phyloP scores from a whole-genome alignment of 2,329 filamentous ascomycete species.

The Verticillium klebahnii region DNA sequence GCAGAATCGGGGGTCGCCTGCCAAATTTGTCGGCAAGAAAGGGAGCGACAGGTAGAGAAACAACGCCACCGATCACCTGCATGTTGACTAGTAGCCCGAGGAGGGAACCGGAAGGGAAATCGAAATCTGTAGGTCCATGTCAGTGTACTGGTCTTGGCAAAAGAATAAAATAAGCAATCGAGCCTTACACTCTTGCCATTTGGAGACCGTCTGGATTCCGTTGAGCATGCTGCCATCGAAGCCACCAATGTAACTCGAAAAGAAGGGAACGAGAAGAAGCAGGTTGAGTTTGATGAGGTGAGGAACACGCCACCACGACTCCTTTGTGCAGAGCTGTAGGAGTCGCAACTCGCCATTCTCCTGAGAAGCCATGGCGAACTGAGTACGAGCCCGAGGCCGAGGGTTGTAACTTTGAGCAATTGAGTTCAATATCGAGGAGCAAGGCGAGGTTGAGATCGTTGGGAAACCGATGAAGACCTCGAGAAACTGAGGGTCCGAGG shows the following conservation, averaged over 20 bases:
- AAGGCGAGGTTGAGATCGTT: neutral
- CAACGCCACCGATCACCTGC: conserved; percentile 55
- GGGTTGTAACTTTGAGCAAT: neutral
- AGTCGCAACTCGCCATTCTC: neutral
- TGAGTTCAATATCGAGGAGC: neutral
- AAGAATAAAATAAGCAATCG: conserved; percentile 30
- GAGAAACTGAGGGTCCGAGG: neutral
- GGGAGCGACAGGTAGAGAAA: conserved; percentile 52
- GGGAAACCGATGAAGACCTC: neutral
- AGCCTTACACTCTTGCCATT: neutral
- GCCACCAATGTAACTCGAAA: conserved; percentile 52
- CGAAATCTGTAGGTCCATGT: conserved; percentile 42
- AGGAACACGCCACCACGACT: conserved; percentile 50
- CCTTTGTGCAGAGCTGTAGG: conserved; percentile 42
- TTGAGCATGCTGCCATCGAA: conserved; percentile 43
- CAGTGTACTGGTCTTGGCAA: conserved; percentile 38
- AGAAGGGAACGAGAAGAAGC: conserved; percentile 43
- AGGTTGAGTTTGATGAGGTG: conserved; percentile 52
- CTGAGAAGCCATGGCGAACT: neutral
- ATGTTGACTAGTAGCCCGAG: conserved; percentile 52
- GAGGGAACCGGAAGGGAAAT: conserved; percentile 34
- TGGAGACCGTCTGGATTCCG: neutral
- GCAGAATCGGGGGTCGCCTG: conserved; percentile 45
- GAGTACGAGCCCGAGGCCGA: neutral
- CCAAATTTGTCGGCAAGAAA: conserved; percentile 50